These are phyloP conservation scores for Ogataea neopini DNA, from an alignment of 805 yeast species.

Conservation along the genomic window DNA sequence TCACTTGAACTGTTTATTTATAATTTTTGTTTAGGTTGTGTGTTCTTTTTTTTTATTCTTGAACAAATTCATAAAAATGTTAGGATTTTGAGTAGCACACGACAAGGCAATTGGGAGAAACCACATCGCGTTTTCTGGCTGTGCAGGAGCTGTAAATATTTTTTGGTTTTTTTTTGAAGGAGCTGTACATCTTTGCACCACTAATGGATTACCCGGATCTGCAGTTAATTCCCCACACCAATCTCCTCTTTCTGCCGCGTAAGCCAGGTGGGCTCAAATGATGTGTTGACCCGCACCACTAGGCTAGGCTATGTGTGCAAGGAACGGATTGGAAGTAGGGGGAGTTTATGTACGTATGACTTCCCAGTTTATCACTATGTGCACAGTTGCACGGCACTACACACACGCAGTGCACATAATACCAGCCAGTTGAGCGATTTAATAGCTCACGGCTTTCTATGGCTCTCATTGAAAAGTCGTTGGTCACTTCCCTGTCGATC, in stretches of 20 bases:
- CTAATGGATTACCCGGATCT: background rate
- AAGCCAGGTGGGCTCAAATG: background rate
- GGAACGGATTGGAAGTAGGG: too few species aligned
- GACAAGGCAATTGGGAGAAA: background rate
- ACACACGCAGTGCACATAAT: too few species aligned
- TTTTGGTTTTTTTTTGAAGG: too few species aligned
- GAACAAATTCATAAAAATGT: background rate
- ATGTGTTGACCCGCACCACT: background rate
- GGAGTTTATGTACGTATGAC: too few species aligned
- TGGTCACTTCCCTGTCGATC: too few species aligned
- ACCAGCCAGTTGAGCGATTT: too few species aligned
- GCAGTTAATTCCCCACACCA: slow-evolving; percentile 2
- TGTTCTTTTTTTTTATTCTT: background rate
- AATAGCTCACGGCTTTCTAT: too few species aligned
- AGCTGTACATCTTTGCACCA: background rate
- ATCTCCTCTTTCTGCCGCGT: slow-evolving; percentile 9
- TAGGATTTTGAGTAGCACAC: background rate
- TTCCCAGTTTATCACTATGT: too few species aligned
- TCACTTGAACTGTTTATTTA: background rate
- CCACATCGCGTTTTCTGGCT: background rate
- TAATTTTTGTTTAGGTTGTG: background rate
- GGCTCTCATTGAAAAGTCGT: too few species aligned
- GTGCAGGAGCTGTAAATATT: background rate
- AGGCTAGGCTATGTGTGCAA: too few species aligned
- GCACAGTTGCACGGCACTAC: too few species aligned